Conservation (phyloP, 495 filamentous ascomycete species). For the Symbiotaphrina buchneri region DNA sequence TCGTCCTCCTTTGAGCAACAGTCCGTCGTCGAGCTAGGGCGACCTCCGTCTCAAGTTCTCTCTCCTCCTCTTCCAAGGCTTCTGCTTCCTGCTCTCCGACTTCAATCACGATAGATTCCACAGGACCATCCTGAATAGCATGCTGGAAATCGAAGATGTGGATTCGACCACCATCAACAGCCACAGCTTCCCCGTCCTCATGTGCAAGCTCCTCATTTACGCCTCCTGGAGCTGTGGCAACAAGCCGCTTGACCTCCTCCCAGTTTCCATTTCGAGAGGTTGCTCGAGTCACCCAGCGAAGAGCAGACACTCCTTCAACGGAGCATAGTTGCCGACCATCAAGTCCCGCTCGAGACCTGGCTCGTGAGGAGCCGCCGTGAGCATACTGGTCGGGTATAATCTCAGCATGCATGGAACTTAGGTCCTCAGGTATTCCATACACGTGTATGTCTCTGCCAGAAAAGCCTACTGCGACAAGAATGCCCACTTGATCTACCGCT, state of each 20-base stretch:
- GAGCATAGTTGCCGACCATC: constrained; percentile 31
- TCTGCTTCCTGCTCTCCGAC: constrained; percentile 49
- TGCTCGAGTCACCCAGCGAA: constrained; percentile 36
- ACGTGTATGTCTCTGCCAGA: constrained; percentile 52
- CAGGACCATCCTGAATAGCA: constrained; percentile 26
- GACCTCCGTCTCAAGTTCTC: constrained; percentile 62
- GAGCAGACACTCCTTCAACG: constrained; percentile 28
- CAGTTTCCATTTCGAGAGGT: constrained; percentile 7
- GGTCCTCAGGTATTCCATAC: constrained; percentile 54
- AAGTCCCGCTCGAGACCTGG: constrained; percentile 11
- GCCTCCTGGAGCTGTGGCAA: constrained; percentile 57
- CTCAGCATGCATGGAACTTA: constrained; percentile 29
- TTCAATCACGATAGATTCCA: constrained; percentile 40
- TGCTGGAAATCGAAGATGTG: constrained; percentile 57
- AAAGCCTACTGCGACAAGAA: constrained; percentile 58
- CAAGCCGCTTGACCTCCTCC: constrained; percentile 33
- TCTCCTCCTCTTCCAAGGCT: constrained; percentile 47
- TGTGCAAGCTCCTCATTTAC: constrained; percentile 26
- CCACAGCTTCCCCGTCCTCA: constrained; percentile 50
- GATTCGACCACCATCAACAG: constrained; percentile 67
- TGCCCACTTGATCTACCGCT: constrained; percentile 39
- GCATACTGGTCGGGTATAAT: no score
- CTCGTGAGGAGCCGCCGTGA: not conserved
- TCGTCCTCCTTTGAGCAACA: constrained; percentile 28
- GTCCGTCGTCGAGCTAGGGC: constrained; percentile 61